These are phyloP conservation scores for Thelephora aurantiotincta DNA, from an alignment of 768 basidiomycete genomes.

Conservation along the genomic window DNA sequence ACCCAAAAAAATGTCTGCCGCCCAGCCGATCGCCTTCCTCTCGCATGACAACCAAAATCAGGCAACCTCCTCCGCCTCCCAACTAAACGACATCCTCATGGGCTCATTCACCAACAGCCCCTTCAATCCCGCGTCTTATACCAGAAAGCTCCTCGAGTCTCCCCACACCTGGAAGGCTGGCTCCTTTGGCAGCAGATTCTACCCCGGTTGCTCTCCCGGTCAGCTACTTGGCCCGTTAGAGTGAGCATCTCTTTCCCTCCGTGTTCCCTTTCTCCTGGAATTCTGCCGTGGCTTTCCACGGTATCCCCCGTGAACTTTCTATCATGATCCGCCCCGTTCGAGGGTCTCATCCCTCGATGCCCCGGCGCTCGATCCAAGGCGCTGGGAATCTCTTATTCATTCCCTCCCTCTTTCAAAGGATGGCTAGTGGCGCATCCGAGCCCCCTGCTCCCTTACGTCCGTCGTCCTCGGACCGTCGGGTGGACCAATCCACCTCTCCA, in stretches of 20 bases:
- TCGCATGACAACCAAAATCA: neutral
- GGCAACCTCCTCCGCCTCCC: conserved; percentile 8
- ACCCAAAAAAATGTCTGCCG: conserved; percentile 19
- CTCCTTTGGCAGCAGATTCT: conserved; percentile 50
- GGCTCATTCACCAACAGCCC: conserved; percentile 35
- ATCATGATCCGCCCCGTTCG: neutral
- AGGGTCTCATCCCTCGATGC: too few species aligned
- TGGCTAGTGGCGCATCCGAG: too few species aligned
- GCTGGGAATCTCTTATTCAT: too few species aligned
- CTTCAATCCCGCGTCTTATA: conserved; percentile 56
- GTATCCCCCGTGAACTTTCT: too few species aligned
- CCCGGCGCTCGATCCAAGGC: too few species aligned
- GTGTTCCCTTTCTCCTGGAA: neutral
- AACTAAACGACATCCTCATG: conserved; percentile 20
- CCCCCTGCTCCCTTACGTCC: too few species aligned
- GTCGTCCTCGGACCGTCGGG: too few species aligned
- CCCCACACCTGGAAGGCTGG: conserved; percentile 59
- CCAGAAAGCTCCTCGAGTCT: conserved; percentile 54
- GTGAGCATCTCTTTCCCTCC: conserved; percentile 25
- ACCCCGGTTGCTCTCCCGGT: conserved; percentile 48
- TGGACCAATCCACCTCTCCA: too few species aligned
- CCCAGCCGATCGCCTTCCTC: conserved; percentile 31
- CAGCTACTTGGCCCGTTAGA: conserved; percentile 50
- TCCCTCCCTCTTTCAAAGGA: too few species aligned
- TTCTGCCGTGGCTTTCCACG: too few species aligned